Base-by-base conservation (phyloP, 108 stramenopile genomes). In the Discostella pseudostelligera region DNA sequence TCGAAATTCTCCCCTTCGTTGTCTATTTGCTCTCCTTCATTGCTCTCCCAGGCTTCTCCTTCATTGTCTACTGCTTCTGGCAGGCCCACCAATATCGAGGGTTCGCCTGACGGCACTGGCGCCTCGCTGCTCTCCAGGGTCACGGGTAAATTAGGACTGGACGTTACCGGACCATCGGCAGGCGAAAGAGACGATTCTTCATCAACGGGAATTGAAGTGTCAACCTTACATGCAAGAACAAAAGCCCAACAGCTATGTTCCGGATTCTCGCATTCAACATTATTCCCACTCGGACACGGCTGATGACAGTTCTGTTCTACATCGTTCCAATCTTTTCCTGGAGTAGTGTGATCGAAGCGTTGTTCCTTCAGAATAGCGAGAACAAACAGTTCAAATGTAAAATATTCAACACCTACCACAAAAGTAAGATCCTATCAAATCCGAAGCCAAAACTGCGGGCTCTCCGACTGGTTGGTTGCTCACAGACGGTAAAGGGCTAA, bases 231-330 rank as follows among this genome's bases (percentile, higher is more conserved):
- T 5, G 58, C 48, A 22, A 53, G 47, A 20, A 76, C 75, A 36
- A 69, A 76, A 21, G 75, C 75, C 75, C 75, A 76, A 55, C 75
- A 76, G 26, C n/a, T 65, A 51, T 76, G 75, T 54, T 76, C 75
- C 9, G 75, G 75, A 57, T 76, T 44, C 58, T 76, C 63, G 20
- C 75, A 76, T 46, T 76, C 75, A 3, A 29, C 39, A 25, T 62
- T 56, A 43, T 60, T 61, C 13, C 75, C 75, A 1, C 62, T 59
- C 26, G 75, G 75, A 28, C 75, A 76, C 13, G 75, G 63, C 22
- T 69, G 68, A 26, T 76, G 75, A 37, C 75, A 76, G 48, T 76
- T 76, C 17, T 53, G 51, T 24, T 63, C 75, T 5, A 76, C 75
- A 69, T 73, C 63, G 35, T 59, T 44, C 63, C 63, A 73, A 53